phyloP scores from a whole-genome alignment of 768 basidiomycete genomes.

The Amanita molliuscula region DNA sequence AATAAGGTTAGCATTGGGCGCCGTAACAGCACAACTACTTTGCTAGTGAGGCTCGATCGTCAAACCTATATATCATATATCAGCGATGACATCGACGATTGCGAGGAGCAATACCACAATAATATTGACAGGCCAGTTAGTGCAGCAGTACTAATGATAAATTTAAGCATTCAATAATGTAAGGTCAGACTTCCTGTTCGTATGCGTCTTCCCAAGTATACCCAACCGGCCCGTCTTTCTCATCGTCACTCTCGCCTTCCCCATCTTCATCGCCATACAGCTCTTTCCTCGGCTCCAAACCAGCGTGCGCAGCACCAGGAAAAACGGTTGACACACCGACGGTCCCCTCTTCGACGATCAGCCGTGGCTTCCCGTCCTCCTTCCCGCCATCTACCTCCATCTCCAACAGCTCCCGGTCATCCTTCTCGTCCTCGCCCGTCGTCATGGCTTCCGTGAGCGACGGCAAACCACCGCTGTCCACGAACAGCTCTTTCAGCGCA shows the following conservation, averaged over 20 bases:
- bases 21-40: too few relatives aligned
- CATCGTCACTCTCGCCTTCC: constrained; percentile 36
- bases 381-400: constrained; percentile 25
- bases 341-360: constrained; percentile 40
- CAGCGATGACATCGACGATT: too few relatives aligned
- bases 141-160: too few relatives aligned
- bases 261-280: constrained; percentile 20
- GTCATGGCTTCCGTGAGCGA: constrained; percentile 19
- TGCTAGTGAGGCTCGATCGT: too few relatives aligned
- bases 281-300: constrained; percentile 12
- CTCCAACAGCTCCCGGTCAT: constrained; percentile 30
- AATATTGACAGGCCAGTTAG: too few relatives aligned
- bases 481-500: constrained; percentile 73
- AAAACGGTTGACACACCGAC: constrained; percentile 17
- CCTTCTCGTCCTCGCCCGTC: constrained; percentile 31
- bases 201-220: constrained; percentile 47
- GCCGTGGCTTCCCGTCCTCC: constrained; percentile 23
- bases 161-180: too few relatives aligned
- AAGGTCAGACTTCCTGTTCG: constrained; percentile 67
- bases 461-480: constrained; percentile 28
- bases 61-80: too few relatives aligned
- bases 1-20: too few relatives aligned
- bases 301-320: constrained; percentile 7
- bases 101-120: too few relatives aligned
- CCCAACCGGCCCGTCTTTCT: constrained; percentile 38